phyloP scores from a whole-genome alignment of 306 rosid genomes.

The Prunus armeniaca region DNA sequence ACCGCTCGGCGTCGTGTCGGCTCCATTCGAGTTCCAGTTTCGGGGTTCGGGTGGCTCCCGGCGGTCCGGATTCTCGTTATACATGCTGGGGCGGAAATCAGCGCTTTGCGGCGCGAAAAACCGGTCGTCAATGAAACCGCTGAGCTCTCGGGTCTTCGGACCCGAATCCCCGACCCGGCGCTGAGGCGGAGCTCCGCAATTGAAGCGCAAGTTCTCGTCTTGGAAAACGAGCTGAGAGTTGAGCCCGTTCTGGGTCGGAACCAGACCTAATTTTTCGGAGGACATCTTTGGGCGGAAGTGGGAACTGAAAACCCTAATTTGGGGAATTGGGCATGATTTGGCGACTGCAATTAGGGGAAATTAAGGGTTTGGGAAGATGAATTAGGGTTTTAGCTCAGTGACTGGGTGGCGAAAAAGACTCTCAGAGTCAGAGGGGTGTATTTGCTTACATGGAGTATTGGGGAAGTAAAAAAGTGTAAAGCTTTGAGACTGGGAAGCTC shows the following conservation, averaged over 20 bases:
- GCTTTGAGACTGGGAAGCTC: background rate
- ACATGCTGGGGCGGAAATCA: constrained; percentile 65
- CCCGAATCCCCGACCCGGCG: constrained; percentile 56
- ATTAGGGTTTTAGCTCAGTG: background rate
- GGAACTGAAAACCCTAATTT: constrained; percentile 2
- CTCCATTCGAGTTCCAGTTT: constrained; percentile 64
- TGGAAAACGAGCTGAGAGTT: constrained; percentile 60
- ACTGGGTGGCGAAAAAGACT: background rate
- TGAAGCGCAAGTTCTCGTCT: constrained; percentile 63
- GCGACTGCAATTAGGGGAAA: constrained; percentile 11
- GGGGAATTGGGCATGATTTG: constrained; percentile 27
- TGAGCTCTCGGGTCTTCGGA: constrained; percentile 68
- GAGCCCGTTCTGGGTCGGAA: constrained; percentile 56
- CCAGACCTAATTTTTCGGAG: constrained; percentile 58
- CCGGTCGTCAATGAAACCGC: constrained; percentile 66
- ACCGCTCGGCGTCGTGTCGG: constrained; percentile 47
- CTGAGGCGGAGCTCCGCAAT: constrained; percentile 43
- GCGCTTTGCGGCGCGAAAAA: constrained; percentile 47
- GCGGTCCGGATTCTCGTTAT: constrained; percentile 39
- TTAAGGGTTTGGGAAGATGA: constrained; percentile 17
- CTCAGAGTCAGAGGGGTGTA: background rate
- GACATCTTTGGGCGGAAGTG: constrained; percentile 44
- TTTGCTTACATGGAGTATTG: background rate
- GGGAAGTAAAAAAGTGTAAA: background rate
- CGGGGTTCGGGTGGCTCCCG: constrained; percentile 39